Conservation (phyloP, 164 flowering plant genomes). For the Saururus chinensis region DNA sequence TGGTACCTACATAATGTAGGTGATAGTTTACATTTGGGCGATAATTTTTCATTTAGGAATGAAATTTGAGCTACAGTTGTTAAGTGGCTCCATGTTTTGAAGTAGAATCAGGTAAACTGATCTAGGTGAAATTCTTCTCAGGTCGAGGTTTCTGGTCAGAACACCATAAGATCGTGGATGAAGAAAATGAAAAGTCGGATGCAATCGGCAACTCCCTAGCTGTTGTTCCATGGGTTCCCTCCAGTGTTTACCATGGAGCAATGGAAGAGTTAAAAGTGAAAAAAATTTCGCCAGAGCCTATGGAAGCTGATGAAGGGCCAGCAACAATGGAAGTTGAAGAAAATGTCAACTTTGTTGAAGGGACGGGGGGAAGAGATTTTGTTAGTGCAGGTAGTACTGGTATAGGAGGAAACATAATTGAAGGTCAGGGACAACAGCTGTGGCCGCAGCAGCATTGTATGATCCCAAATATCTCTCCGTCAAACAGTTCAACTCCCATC, state of each 20-base stretch:
- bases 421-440: slow-evolving; percentile 7
- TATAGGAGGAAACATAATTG: slow-evolving; percentile 23
- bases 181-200: slow-evolving; percentile 14
- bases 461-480: slow-evolving; percentile 40
- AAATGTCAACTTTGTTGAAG: neutral
- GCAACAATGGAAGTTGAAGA: slow-evolving; percentile 50
- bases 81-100: too few relatives aligned
- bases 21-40: too few relatives aligned
- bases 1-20: too few relatives aligned
- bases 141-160: slow-evolving; percentile 25
- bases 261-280: neutral
- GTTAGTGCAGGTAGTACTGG: slow-evolving; percentile 9
- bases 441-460: slow-evolving; percentile 47
- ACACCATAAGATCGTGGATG: neutral
- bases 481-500: slow-evolving; percentile 32
- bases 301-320: slow-evolving; percentile 43
- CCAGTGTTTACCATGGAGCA: slow-evolving; percentile 13
- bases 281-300: slow-evolving; percentile 18
- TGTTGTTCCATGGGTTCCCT: slow-evolving; percentile 56
- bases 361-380: neutral
- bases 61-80: too few relatives aligned
- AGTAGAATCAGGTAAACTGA: neutral
- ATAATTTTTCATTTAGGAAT: too few relatives aligned
- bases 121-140: slow-evolving; percentile 3
- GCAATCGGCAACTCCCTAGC: slow-evolving; percentile 23